Evolutionary conservation across 208 protist species (phyloP).

Genomic region (Crithidia mellificae): DNA sequence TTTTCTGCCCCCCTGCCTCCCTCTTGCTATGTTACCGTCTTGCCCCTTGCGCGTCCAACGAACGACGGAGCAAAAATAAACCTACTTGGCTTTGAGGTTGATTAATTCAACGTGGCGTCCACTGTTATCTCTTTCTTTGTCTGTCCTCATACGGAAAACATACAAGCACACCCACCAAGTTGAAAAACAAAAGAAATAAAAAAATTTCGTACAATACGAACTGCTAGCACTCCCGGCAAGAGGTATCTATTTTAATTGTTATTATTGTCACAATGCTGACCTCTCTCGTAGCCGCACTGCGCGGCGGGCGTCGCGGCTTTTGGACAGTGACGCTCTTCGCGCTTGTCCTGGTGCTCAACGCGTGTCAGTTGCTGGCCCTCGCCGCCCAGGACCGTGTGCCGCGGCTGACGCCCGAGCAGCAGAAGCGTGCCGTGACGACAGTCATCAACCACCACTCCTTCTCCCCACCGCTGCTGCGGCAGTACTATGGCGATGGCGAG

Average conservation of each 20-base stretch:
- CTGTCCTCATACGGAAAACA: too few species aligned
- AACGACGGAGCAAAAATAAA: background rate
- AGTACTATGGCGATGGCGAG: constrained; percentile 77
- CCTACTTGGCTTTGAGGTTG: too few species aligned
- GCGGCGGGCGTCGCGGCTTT: constrained; percentile 9
- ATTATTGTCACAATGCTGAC: background rate
- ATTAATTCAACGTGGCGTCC: too few species aligned
- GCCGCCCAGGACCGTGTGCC: constrained; percentile 11
- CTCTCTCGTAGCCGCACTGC: background rate
- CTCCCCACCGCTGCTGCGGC: constrained; percentile 63
- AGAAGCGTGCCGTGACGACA: constrained; percentile 40
- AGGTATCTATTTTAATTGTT: too few species aligned
- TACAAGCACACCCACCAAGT: too few species aligned
- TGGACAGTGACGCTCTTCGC: constrained; percentile 19
- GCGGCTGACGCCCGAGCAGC: constrained; percentile 37
- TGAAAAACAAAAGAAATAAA: too few species aligned
- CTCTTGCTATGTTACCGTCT: background rate
- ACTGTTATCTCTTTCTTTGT: too few species aligned
- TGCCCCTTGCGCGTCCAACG: background rate
- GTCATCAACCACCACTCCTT: constrained; percentile 82
- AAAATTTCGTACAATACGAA: background rate
- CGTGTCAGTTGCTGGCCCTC: constrained; percentile 7
- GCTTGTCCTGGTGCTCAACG: constrained; percentile 12
- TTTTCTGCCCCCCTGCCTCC: background rate
- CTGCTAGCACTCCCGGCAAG: too few species aligned